phyloP scores from a whole-genome alignment of 2,329 filamentous ascomycete genomes.

The Domatiomyces catenatus region DNA sequence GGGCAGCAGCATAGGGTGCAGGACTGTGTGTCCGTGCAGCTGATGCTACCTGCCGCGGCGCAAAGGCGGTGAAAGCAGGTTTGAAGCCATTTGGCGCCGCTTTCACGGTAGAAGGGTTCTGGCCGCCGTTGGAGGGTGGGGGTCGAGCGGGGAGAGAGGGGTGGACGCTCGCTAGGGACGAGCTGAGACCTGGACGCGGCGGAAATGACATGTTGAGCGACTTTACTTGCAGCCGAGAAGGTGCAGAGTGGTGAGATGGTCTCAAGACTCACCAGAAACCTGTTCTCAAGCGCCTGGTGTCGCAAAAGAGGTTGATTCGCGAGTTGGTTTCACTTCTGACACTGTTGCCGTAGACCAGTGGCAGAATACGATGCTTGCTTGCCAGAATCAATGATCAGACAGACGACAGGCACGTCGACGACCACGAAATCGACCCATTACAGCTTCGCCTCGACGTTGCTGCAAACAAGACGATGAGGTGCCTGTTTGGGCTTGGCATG shows the following conservation, averaged over 20 bases:
- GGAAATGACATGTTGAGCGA: conserved; percentile 63
- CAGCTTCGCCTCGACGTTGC: neutral
- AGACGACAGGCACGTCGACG: neutral
- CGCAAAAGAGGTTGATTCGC: neutral
- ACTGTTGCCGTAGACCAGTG: neutral
- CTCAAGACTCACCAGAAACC: neutral
- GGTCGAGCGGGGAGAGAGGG: conserved; percentile 64
- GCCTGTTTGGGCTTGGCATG: neutral
- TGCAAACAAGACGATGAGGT: neutral
- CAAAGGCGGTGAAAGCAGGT: conserved; percentile 39
- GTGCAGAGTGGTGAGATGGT: conserved; percentile 5
- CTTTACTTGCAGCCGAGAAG: conserved; percentile 20
- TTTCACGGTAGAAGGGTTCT: conserved; percentile 16
- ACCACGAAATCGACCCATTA: neutral
- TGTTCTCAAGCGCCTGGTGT: neutral
- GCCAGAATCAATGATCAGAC: neutral
- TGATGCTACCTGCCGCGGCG: conserved; percentile 43
- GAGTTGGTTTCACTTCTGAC: neutral
- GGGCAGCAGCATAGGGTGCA: conserved; percentile 24
- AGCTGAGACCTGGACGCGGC: conserved; percentile 60
- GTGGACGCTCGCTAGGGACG: conserved; percentile 26
- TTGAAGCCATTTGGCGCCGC: conserved; percentile 6
- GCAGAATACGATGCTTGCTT: neutral
- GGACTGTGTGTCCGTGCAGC: conserved; percentile 23
- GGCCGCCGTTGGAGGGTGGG: conserved; percentile 39